Conservation (phyloP, 108 stramenopile species). For the Pseudonitzschia pungens region DNA sequence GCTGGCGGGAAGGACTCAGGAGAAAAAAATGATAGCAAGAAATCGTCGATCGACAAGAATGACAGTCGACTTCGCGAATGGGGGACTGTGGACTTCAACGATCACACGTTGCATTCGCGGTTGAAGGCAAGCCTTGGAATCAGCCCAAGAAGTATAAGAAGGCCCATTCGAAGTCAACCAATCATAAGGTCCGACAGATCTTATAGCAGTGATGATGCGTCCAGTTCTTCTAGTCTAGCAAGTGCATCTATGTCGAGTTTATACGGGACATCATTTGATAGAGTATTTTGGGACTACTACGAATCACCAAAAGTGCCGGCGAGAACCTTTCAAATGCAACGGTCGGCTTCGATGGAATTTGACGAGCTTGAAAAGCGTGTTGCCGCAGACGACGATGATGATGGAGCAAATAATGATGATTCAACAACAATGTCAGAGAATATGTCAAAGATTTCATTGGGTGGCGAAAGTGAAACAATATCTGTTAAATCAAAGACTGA, state of each 20-base stretch:
- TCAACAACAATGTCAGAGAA: constrained; percentile 22
- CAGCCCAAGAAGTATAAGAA: constrained; percentile 18
- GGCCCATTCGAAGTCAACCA: neutral
- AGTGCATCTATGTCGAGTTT: constrained; percentile 38
- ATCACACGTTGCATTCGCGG: constrained; percentile 16
- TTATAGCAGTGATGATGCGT: constrained; percentile 22
- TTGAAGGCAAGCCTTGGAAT: neutral
- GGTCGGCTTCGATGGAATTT: constrained; percentile 41
- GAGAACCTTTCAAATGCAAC: constrained; percentile 40
- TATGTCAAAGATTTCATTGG: constrained; percentile 14
- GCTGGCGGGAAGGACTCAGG: constrained; percentile 22
- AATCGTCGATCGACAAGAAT: neutral
- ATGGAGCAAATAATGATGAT: constrained; percentile 17
- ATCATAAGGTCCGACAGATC: constrained; percentile 1
- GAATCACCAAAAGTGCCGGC: constrained; percentile 17
- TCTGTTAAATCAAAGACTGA: constrained; percentile 17
- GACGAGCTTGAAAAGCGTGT: constrained; percentile 1
- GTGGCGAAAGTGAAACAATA: constrained; percentile 20
- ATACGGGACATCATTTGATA: constrained; percentile 44
- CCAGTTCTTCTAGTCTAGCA: constrained; percentile 43
- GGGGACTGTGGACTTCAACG: constrained; percentile 36
- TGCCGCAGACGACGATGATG: neutral
- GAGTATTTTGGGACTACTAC: constrained; percentile 35
- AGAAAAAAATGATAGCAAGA: constrained; percentile 23
- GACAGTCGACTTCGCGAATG: constrained; percentile 25